Conservation (phyloP, 1,284 basidiomycete species). For the Heterobasidion irregulare region DNA sequence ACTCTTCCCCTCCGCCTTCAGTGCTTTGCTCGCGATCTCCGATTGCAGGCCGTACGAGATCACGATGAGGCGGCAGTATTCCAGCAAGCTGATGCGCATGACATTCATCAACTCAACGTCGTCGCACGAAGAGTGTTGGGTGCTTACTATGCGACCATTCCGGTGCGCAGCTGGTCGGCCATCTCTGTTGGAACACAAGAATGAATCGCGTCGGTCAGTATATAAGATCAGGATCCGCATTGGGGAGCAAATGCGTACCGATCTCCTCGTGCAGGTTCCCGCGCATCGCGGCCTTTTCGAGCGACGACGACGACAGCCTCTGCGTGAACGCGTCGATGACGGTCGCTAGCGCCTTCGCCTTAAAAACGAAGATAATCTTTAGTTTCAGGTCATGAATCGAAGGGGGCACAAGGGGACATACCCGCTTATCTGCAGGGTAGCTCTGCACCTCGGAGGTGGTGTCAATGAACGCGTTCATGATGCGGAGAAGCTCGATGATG, state of each 20-base stretch:
- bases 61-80: conserved; percentile 25
- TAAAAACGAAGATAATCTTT: not conserved
- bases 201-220: not conserved
- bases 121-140: not conserved
- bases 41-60: conserved; percentile 24
- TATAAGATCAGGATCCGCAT: not conserved
- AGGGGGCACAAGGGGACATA: not conserved
- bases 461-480: conserved; percentile 22
- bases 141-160: conserved; percentile 20
- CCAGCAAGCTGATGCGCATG: conserved; percentile 15
- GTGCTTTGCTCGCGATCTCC: conserved; percentile 1
- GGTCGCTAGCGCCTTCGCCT: conserved; percentile 5
- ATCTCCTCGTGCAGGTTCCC: not conserved
- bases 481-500: conserved; percentile 22
- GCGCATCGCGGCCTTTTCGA: conserved; percentile 3
- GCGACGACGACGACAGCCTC: conserved; percentile 5
- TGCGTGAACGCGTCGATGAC: conserved; percentile 5
- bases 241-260: not conserved
- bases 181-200: conserved; percentile 1
- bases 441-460: conserved; percentile 2
- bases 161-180: conserved; percentile 15
- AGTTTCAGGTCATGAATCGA: not conserved
- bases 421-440: not conserved
- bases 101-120: not conserved
- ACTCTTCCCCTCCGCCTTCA: not conserved